These are phyloP conservation scores for Cyberlindnera xishuangbannaensis DNA, from an alignment of 805 yeast species.

Conservation along the genomic window DNA sequence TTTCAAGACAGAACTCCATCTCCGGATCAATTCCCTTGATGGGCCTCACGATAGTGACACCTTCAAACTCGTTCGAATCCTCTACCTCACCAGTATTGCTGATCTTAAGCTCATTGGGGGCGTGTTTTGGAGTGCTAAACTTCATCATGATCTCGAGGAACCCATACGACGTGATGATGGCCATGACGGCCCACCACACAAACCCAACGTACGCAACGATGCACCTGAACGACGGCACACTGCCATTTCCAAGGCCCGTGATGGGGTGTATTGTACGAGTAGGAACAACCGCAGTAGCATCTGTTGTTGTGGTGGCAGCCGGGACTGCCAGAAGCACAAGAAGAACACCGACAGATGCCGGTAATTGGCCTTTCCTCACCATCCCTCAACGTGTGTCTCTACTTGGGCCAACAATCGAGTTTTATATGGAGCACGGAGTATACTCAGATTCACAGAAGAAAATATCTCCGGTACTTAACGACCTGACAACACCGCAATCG, in stretches of 20 bases:
- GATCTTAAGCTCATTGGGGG: conserved; percentile 8
- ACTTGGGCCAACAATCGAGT: too few species aligned
- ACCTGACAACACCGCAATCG: too few species aligned
- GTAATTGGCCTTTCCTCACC: too few species aligned
- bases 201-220: conserved; percentile 16
- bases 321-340: too few species aligned
- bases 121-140: conserved; percentile 15
- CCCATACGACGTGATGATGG: conserved; percentile 18
- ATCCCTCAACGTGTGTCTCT: too few species aligned
- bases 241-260: too few species aligned
- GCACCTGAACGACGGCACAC: conserved; percentile 1
- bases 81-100: conserved; percentile 4
- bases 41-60: conserved; percentile 78
- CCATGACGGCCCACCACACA: conserved; percentile 23
- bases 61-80: conserved; percentile 37
- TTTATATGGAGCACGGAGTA: too few species aligned
- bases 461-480: too few species aligned
- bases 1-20: conserved; percentile 57
- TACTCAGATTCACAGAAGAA: too few species aligned
- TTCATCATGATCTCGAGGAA: conserved; percentile 20
- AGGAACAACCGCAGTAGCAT: neutral
- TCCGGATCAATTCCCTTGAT: conserved; percentile 81
- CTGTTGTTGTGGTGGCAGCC: neutral
- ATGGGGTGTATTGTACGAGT: too few species aligned
- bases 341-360: too few species aligned